These are phyloP conservation scores for Saccharomycopsis oosterbeekiorum DNA, from an alignment of 805 yeast genomes.

Conservation along the genomic window DNA sequence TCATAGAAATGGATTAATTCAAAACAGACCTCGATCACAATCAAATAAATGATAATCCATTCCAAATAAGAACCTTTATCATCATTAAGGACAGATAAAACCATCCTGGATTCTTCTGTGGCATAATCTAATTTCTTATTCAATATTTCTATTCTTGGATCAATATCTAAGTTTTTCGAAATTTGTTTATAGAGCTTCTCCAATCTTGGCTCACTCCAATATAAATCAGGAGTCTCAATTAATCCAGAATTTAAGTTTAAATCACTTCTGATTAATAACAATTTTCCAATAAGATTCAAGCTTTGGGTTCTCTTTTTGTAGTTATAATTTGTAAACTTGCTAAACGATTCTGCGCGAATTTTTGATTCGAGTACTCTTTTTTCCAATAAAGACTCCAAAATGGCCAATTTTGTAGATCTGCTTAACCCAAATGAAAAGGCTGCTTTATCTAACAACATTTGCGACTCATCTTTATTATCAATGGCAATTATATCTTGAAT, in stretches of 20 bases:
- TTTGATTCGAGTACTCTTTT: slow-evolving; percentile 54
- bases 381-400: slow-evolving; percentile 66
- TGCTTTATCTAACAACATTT: slow-evolving; percentile 60
- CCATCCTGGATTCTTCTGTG: slow-evolving; percentile 75
- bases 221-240: slow-evolving; percentile 74
- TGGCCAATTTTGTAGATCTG: slow-evolving; percentile 75
- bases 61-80: slow-evolving; percentile 69
- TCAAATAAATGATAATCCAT: slow-evolving; percentile 79
- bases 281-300: slow-evolving; percentile 58
- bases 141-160: slow-evolving; percentile 66
- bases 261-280: slow-evolving; percentile 70
- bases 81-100: slow-evolving; percentile 66
- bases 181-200: slow-evolving; percentile 67
- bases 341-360: slow-evolving; percentile 52
- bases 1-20: slow-evolving; percentile 71
- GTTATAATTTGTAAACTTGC: slow-evolving; percentile 39
- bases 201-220: slow-evolving; percentile 85
- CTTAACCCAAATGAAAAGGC: slow-evolving; percentile 87
- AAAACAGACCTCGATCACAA: slow-evolving; percentile 76
- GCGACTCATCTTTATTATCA: slow-evolving; percentile 37
- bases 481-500: slow-evolving; percentile 65
- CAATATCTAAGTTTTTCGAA: slow-evolving; percentile 63
- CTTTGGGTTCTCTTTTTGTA: slow-evolving; percentile 22
- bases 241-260: slow-evolving; percentile 79
- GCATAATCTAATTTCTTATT: slow-evolving; percentile 85